A percentile compares a stretch with the other conserved stretches of the same genome.
Evolutionary conservation across 345 rosid genomes (phyloP).

Genomic region (Acer campestre): DNA sequence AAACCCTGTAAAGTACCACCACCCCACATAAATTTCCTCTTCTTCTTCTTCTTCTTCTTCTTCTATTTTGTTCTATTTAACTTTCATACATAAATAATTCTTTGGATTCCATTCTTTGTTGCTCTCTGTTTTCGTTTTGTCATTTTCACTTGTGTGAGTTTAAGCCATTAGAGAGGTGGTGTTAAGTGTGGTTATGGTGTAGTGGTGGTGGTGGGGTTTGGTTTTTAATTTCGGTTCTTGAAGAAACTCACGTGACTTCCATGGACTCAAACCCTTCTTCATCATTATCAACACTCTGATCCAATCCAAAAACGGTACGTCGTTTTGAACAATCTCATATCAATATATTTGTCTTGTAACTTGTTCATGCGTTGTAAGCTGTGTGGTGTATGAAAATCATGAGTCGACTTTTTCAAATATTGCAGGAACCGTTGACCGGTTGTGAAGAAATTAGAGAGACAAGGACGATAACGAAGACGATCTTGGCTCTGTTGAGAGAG

Average conservation of each 20-base stretch:
- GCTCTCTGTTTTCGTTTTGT: not conserved
- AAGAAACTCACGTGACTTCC: constrained; percentile 48
- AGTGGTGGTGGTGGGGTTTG: constrained; percentile 22
- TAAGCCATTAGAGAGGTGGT: constrained; percentile 3
- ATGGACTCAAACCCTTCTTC: constrained; percentile 16
- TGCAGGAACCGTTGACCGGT: constrained; percentile 40
- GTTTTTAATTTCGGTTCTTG: constrained; percentile 19
- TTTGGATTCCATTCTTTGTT: not conserved
- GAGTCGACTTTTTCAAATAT: constrained; percentile 48
- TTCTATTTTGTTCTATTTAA: constrained; percentile 29
- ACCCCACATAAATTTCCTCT: not conserved
- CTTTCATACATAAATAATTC: not conserved
- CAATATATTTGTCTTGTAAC: not conserved
- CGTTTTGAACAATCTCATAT: not conserved
- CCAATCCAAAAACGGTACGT: not conserved
- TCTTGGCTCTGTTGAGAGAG: constrained; percentile 52
- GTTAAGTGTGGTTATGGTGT: not conserved
- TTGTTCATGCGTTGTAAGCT: not conserved
- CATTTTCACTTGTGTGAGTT: not conserved
- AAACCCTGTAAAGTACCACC: constrained; percentile 8
- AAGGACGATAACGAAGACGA: constrained; percentile 25
- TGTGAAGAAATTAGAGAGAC: constrained; percentile 26
- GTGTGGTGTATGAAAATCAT: constrained; percentile 26
- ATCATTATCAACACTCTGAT: not conserved
- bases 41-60: not conserved